Evolutionary conservation across 2,329 filamentous ascomycete species (phyloP), one percentile per base, ranked within the genome.

Genomic region (Trichoderma gracile): DNA sequence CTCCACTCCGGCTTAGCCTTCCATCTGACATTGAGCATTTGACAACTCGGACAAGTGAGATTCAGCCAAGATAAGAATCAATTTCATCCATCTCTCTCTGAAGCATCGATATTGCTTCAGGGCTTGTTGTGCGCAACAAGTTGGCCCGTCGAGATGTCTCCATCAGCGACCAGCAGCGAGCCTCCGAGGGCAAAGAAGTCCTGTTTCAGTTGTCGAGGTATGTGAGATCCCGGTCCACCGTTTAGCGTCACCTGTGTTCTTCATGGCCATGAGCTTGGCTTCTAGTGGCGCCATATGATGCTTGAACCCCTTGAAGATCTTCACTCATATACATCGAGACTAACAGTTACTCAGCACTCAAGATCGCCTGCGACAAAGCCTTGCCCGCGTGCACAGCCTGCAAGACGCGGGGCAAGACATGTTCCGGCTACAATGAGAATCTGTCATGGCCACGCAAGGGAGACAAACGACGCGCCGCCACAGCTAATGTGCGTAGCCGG

Each of bases 401-500:
- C 30, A 47, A 49, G 23, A 59, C 47, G n/a, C 57, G 63, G 6
- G 50, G 58, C 8, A 65, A 65, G 43, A 19, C 54, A 40, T 65
- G 64, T 40, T 57, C 53, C 6, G 64, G 64, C 45, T 65, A 65
- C 40, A 62, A 38, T 23, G 43, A 64, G 52, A 65, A 63, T 23
- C 40, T 65, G 8, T 65, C 64, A 50, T 65, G 64, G 64, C 64
- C 64, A 3, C 64, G 64, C 15, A 54, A 65, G 14, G 60, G 60
- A 8, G 64, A 65, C 33, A 57, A 63, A 40, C 64, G 64, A 7
- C 42, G 64, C 8, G 50, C 64, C 10, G 59, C 59, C 3, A 56
- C 45, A 6, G 59, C 64, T 19, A 45, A 63, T 38, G 59, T 63
- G 38, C 53, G 40, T 25, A 53, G 38, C 43, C 50, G 45, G 52